These are phyloP conservation scores for Tetracladium setigerum DNA, from an alignment of 495 filamentous ascomycete species.

Conservation along the genomic window DNA sequence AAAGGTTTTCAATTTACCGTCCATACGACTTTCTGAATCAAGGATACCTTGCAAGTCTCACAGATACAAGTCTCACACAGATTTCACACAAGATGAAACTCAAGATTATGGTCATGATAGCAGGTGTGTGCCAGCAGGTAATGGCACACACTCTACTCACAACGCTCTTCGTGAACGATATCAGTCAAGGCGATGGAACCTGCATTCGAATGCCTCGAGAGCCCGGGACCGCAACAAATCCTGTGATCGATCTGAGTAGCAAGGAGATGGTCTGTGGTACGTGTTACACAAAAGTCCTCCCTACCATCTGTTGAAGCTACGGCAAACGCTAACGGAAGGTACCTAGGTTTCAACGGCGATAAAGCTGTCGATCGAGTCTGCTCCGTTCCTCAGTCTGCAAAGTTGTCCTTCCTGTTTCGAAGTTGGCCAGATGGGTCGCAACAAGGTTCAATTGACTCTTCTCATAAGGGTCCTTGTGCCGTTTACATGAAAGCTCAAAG, in stretches of 20 bases:
- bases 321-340: too few species aligned
- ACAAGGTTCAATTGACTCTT: slow-evolving; percentile 48
- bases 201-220: slow-evolving; percentile 60
- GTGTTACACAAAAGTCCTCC: slow-evolving; percentile 14
- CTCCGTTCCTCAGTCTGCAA: slow-evolving; percentile 40
- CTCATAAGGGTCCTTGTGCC: slow-evolving; percentile 63
- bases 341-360: slow-evolving; percentile 52
- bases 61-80: background rate
- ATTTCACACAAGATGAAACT: slow-evolving; percentile 2
- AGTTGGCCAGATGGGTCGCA: slow-evolving; percentile 46
- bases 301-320: too few species aligned
- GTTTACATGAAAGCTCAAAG: slow-evolving; percentile 57
- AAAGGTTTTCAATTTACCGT: background rate
- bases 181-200: slow-evolving; percentile 57
- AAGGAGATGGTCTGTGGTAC: slow-evolving; percentile 66
- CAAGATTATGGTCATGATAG: background rate
- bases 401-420: slow-evolving; percentile 57
- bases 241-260: slow-evolving; percentile 43
- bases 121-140: slow-evolving; percentile 9
- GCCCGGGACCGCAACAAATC: slow-evolving; percentile 38
- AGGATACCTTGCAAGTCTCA: too few species aligned
- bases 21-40: too few species aligned
- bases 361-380: slow-evolving; percentile 51
- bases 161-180: slow-evolving; percentile 56
- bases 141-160: slow-evolving; percentile 60